Base-by-base conservation (phyloP, 1,284 basidiomycete genomes). In the Heterobasidion irregulare region DNA sequence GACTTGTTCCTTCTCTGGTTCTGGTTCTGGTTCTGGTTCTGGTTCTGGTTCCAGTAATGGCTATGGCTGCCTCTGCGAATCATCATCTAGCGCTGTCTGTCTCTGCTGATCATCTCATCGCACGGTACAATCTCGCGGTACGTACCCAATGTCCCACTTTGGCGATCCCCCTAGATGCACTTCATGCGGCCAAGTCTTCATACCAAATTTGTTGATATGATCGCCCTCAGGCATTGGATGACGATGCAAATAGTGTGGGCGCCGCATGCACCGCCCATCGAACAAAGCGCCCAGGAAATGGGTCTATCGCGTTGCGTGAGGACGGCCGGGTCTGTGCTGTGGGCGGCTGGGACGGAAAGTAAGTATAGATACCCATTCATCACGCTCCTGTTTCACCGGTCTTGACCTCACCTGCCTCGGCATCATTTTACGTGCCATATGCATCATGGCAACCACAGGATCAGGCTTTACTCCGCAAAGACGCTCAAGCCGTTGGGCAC, bases 311-410 rank as follows among this genome's bases (percentile, higher is more conserved):
- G 1, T 79, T 94, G n/a, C 82, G 82, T n/a, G 75, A 82, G 43
- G 84, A 89, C 62, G 89, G 84, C 0, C 76, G 78, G 33, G 80
- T 94, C 0, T 89, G 90, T 60, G 91, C 89, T 0, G 72, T 92
- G 1, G 92, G 88, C 2, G 89, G 92, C 0, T 95, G 93, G 93
- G 92, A 95, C 61, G 92, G 93, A 36, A 82, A 77, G 92, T 92
- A 61, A 63, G 85, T 70, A 2, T 18, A 18, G 6, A 26, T n/a
- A 10, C 49, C 49, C 26, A 6, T 45, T 36, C 15, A 52, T 33
- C 34, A 36, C 53, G 15, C 33, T 26, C 43, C 7, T 33, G 8
- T 16, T 15, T 43, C 38, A 5, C 63, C 93, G 92, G 57, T 77
- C 93, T 43, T 81, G 89, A 0, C 70, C 94, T 8, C 92, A 86